Evolutionary conservation across 352 stramenopile species (phyloP).

Genomic region (Phytophthora rubi): DNA sequence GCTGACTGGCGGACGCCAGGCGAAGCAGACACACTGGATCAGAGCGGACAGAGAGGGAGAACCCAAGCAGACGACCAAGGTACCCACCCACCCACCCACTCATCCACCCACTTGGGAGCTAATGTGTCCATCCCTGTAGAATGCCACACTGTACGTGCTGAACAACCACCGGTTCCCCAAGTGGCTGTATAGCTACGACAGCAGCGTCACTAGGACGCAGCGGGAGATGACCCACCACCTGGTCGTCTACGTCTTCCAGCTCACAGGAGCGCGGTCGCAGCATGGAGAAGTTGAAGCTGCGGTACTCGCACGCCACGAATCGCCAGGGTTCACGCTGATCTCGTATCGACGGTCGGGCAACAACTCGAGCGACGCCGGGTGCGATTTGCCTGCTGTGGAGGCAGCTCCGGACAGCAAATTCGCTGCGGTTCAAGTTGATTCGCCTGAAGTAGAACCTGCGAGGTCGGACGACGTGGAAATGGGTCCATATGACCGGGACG

Average conservation of each 20-base stretch:
- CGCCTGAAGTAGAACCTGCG: not conserved
- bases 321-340: slow-evolving; percentile 41
- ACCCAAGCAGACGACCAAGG: slow-evolving; percentile 43
- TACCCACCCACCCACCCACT: slow-evolving; percentile 1
- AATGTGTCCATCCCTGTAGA: slow-evolving; percentile 26
- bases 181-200: slow-evolving; percentile 65
- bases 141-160: slow-evolving; percentile 46
- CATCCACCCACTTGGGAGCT: not conserved
- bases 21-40: slow-evolving; percentile 41
- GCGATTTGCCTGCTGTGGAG: slow-evolving; percentile 23
- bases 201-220: slow-evolving; percentile 49
- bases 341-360: slow-evolving; percentile 43
- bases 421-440: slow-evolving; percentile 4
- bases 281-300: slow-evolving; percentile 12
- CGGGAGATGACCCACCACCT: slow-evolving; percentile 57
- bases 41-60: slow-evolving; percentile 47
- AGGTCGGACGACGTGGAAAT: slow-evolving; percentile 10
- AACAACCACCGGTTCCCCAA: slow-evolving; percentile 62
- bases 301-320: slow-evolving; percentile 45
- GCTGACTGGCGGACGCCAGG: not conserved
- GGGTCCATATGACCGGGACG: slow-evolving; percentile 1
- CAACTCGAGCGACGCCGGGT: slow-evolving; percentile 10
- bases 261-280: slow-evolving; percentile 12
- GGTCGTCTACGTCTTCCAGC: slow-evolving; percentile 47
- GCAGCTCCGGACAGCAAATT: slow-evolving; percentile 9